phyloP scores from a whole-genome alignment of 805 yeast species.

The Candida maesae region DNA sequence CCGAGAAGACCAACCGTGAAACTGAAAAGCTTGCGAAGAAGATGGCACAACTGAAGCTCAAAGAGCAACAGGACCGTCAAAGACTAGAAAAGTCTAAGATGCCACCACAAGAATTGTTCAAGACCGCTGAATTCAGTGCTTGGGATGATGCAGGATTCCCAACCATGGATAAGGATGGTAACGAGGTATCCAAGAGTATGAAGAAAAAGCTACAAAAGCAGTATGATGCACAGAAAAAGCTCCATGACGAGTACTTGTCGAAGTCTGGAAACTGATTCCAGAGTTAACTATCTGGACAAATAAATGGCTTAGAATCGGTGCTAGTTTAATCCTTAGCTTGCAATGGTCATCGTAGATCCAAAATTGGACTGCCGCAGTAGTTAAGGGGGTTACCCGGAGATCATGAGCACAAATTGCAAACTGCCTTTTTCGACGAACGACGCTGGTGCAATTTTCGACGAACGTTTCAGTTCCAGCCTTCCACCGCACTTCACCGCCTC shows the following conservation, averaged over 20 bases:
- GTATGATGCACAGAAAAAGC: constrained; percentile 76
- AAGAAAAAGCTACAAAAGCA: constrained; percentile 77
- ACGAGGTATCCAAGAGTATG: constrained; percentile 80
- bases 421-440: no score
- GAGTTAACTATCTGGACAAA: no score
- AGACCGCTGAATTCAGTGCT: constrained; percentile 54
- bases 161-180: constrained; percentile 68
- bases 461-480: no score
- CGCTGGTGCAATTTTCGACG: no score
- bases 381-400: no score
- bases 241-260: constrained; percentile 58
- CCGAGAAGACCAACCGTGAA: constrained; percentile 51
- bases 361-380: no score
- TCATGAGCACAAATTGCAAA: no score
- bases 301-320: no score
- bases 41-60: constrained; percentile 48
- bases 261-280: no score
- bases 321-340: no score
- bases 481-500: no score
- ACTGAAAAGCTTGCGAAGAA: constrained; percentile 57
- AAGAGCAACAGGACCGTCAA: constrained; percentile 62
- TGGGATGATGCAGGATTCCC: constrained; percentile 92
- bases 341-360: no score
- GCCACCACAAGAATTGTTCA: constrained; percentile 72
- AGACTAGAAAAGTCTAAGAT: constrained; percentile 62